Evolutionary conservation across 441 rosid species (phyloP).

Genomic region (Daphne laureola): DNA sequence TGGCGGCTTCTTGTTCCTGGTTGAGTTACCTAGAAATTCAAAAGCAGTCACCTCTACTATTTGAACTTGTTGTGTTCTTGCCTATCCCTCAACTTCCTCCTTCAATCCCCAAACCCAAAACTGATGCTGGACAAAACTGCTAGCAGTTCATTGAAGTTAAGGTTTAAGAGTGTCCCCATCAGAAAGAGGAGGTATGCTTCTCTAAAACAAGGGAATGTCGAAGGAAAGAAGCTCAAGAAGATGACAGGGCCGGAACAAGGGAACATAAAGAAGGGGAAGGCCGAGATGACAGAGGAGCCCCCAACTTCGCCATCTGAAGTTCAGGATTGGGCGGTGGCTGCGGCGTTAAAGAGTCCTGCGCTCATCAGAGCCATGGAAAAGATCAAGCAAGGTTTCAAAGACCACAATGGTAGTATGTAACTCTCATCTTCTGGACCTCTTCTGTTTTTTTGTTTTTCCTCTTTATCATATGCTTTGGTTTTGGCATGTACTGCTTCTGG

Average conservation of each 20-base stretch:
- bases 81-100: not conserved
- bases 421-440: not conserved
- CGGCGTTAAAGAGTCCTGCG: constrained; percentile 18
- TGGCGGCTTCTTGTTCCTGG: too few relatives aligned
- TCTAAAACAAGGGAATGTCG: constrained; percentile 7
- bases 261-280: not conserved
- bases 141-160: too few relatives aligned
- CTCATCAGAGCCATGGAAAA: constrained; percentile 14
- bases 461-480: not conserved
- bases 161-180: too few relatives aligned
- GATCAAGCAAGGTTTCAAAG: constrained; percentile 11
- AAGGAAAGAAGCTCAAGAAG: constrained; percentile 9
- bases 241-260: constrained; percentile 9
- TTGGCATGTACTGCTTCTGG: not conserved
- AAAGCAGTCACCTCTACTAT: not conserved
- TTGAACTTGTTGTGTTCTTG: not conserved
- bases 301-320: constrained; percentile 15
- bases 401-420: constrained; percentile 15
- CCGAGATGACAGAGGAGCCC: constrained; percentile 1
- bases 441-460: not conserved
- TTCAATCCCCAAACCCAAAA: too few relatives aligned
- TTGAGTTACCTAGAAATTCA: not conserved
- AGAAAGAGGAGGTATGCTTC: constrained; percentile 12
- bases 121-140: too few relatives aligned
- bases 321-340: constrained; percentile 21